Percentiles rank a stretch among this genome's conserved stretches.
phyloP scores from a whole-genome alignment of 306 rosid species.

The Quercus rubra region DNA sequence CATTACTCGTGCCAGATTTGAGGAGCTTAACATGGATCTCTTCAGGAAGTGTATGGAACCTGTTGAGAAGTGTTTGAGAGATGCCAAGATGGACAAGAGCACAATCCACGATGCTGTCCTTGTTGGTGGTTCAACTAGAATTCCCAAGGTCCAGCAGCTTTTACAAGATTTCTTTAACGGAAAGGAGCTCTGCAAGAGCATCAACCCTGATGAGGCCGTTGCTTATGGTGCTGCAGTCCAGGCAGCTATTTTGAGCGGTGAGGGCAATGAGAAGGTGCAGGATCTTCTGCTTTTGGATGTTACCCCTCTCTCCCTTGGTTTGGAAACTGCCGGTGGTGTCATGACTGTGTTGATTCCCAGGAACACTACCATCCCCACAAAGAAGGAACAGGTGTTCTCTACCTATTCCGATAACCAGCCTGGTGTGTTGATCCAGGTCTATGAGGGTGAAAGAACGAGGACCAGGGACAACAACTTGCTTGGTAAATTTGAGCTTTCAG shows the following conservation, averaged over 20 bases:
- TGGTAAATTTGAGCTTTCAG: slow-evolving; percentile 70
- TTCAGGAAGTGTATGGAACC: slow-evolving; percentile 71
- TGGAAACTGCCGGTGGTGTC: slow-evolving; percentile 80
- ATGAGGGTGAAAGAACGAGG: slow-evolving; percentile 72
- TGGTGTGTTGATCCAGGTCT: slow-evolving; percentile 74
- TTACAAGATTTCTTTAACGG: slow-evolving; percentile 61
- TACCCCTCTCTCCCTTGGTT: slow-evolving; percentile 58
- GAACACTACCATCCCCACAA: slow-evolving; percentile 73
- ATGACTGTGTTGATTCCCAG: slow-evolving; percentile 74
- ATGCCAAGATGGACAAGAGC: slow-evolving; percentile 68
- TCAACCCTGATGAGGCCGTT: slow-evolving; percentile 72
- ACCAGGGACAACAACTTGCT: slow-evolving; percentile 68
- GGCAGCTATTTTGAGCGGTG: slow-evolving; percentile 66
- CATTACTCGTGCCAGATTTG: slow-evolving; percentile 68
- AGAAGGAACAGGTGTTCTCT: slow-evolving; percentile 78
- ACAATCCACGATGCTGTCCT: slow-evolving; percentile 59
- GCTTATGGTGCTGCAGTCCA: slow-evolving; percentile 77
- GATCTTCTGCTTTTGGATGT: slow-evolving; percentile 70
- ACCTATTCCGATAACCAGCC: slow-evolving; percentile 80
- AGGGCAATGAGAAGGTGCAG: slow-evolving; percentile 80
- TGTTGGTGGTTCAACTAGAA: slow-evolving; percentile 73
- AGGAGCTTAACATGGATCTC: slow-evolving; percentile 68
- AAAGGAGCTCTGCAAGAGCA: slow-evolving; percentile 73
- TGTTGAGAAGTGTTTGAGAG: slow-evolving; percentile 68
- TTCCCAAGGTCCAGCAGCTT: slow-evolving; percentile 69